Evolutionary conservation across 306 rosid genomes (phyloP), one percentile per base, ranked within the genome.

Genomic region (Casuarina equisetifolia): DNA sequence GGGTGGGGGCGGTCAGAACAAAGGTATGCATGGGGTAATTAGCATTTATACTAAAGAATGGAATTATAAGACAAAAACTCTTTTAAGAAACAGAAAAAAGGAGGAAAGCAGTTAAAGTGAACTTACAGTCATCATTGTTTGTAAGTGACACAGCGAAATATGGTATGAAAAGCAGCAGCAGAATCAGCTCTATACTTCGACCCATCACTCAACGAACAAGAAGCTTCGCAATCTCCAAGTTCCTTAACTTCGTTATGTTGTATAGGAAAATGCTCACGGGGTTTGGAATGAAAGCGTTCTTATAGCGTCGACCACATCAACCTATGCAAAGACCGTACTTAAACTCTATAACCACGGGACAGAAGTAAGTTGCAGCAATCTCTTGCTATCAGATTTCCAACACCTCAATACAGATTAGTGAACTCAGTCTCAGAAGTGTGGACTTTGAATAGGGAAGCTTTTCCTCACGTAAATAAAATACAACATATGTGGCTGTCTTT

Each of bases 91-190:
- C 7, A 61, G 50, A 53, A 32, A 55, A 53, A 38, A 40, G 32
- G 25, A 70, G 32, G 32, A 25, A 25, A 25, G 32, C 32, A 25
- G 32, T 25, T 25, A 25, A 25, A 25, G 0, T 46, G 7, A 67
- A 74, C 85, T 82, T 77, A 82, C 85, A 35, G 61, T 82, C 85
- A 35, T 1, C n/a, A 69, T 0, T 19, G 73, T 32, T 15, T 46
- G 74, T 76, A 36, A 13, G 32, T 16, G 73, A 49, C 10, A 61
- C 32, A 50, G 35, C 17, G 39, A 72, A 69, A 38, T 36, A 10
- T 46, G 49, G 85, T n/a, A 75, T 49, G 54, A 53, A 66, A 54
- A 63, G 17, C 25, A 72, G 69, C 49, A 72, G 71, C 70, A 76
- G 66, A 73, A 82, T 6, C 52, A 77, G 36, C 64, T 10, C 44